Evolutionary conservation across 371 early-diverging fungal species (phyloP).

Genomic region (Entomophthora muscae): DNA sequence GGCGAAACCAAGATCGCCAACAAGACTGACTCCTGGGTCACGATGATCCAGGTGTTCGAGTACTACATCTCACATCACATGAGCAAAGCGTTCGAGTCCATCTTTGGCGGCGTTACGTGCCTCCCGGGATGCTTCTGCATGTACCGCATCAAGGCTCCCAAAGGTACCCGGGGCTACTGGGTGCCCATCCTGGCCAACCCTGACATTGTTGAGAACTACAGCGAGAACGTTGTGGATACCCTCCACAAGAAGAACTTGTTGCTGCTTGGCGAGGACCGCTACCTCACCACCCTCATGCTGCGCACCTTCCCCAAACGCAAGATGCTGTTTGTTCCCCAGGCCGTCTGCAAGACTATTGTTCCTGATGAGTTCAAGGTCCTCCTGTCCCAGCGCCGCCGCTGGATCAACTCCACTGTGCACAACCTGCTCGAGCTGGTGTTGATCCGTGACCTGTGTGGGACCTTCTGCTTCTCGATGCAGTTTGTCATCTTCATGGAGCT

Average conservation of each 20-base stretch:
- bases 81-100: conserved; percentile 82
- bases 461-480: conserved; percentile 98
- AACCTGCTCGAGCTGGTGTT: conserved; percentile 91
- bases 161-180: conserved; percentile 56
- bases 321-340: conserved; percentile 93
- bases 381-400: conserved; percentile 92
- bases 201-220: conserved; percentile 88
- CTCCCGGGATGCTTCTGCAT: conserved; percentile 94
- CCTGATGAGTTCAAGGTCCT: conserved; percentile 89
- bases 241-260: conserved; percentile 97
- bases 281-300: conserved; percentile 96
- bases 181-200: conserved; percentile 83
- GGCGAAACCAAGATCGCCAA: conserved; percentile 84
- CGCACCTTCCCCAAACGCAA: conserved; percentile 92
- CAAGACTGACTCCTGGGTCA: conserved; percentile 62
- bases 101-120: conserved; percentile 94
- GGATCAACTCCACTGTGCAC: conserved; percentile 99
- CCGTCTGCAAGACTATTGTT: conserved; percentile 92
- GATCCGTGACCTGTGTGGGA: conserved; percentile 93
- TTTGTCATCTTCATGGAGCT: conserved; percentile 96
- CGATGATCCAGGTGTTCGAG: conserved; percentile 91
- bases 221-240: conserved; percentile 91
- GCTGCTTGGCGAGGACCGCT: conserved; percentile 96
- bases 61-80: conserved; percentile 92
- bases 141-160: conserved; percentile 78